These are phyloP conservation scores for Cinnamomum chago DNA, from an alignment of 164 flowering plant genomes.

Conservation along the genomic window DNA sequence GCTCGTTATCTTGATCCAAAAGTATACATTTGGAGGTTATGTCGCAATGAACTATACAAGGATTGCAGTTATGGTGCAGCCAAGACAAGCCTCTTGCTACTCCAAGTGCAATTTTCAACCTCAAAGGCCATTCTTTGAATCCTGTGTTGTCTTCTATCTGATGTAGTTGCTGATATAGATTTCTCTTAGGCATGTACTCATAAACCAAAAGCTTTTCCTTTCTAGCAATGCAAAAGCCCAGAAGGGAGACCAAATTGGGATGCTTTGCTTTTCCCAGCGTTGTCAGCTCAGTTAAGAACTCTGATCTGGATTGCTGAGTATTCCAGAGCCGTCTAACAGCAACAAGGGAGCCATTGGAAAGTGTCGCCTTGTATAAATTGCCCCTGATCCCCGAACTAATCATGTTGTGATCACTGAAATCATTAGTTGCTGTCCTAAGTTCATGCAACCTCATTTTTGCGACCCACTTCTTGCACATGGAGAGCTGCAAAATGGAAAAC, in stretches of 20 bases:
- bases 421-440: no score
- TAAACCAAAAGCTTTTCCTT: slow-evolving; percentile 63
- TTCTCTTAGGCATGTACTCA: slow-evolving; percentile 52
- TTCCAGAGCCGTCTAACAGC: slow-evolving; percentile 64
- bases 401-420: no score
- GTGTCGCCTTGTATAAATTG: slow-evolving; percentile 25
- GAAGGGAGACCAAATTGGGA: slow-evolving; percentile 54
- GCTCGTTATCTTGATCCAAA: slow-evolving; percentile 50
- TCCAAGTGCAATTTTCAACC: slow-evolving; percentile 53
- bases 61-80: slow-evolving; percentile 78
- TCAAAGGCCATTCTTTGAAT: slow-evolving; percentile 49
- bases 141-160: slow-evolving; percentile 13
- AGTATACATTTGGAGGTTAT: slow-evolving; percentile 69
- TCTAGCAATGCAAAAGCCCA: slow-evolving; percentile 58
- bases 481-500: slow-evolving; percentile 43
- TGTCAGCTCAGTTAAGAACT: slow-evolving; percentile 55
- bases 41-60: slow-evolving; percentile 67
- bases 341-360: slow-evolving; percentile 42
- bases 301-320: slow-evolving; percentile 54
- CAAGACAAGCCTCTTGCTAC: slow-evolving; percentile 71
- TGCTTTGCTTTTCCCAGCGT: slow-evolving; percentile 56
- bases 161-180: slow-evolving; percentile 50
- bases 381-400: slow-evolving; percentile 12
- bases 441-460: slow-evolving; percentile 14
- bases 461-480: slow-evolving; percentile 12